Percentiles rank a stretch among this genome's conserved stretches.
These are phyloP conservation scores for Olyra latifolia DNA, from an alignment of 176 grass and related monocot genomes.

Conservation along the genomic window DNA sequence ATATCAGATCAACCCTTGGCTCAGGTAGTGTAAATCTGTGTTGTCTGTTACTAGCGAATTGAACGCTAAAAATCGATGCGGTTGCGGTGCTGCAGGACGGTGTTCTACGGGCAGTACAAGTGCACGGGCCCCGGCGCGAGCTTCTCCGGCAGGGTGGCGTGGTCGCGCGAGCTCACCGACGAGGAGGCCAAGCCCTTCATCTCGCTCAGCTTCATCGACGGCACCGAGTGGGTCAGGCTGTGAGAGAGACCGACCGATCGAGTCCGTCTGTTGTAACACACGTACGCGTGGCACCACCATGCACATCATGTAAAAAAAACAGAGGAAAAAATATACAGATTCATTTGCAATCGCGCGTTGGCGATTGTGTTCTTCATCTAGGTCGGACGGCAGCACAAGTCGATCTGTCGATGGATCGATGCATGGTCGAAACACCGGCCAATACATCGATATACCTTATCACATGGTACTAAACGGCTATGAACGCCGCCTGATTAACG, in stretches of 20 bases:
- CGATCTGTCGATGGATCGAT: no score
- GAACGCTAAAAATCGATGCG: no score
- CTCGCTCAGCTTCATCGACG: conserved; percentile 78
- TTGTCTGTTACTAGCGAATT: no score
- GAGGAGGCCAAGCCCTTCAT: conserved; percentile 87
- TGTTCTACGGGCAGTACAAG: conserved; percentile 98
- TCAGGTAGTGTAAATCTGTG: no score
- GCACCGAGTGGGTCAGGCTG: conserved; percentile 67
- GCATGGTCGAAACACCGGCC: background rate
- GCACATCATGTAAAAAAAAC: conserved; percentile 8
- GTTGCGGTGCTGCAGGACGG: conserved; percentile 58
- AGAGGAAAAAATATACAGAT: conserved; percentile 18
- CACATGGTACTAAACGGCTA: no score
- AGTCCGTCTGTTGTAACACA: background rate
- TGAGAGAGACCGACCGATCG: background rate
- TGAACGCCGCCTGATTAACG: background rate
- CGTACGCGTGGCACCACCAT: background rate
- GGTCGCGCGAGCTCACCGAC: conserved; percentile 88
- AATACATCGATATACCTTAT: background rate
- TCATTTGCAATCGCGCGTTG: background rate
- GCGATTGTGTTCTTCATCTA: background rate
- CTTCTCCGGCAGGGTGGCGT: conserved; percentile 63
- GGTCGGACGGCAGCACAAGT: background rate
- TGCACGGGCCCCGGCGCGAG: conserved; percentile 70
- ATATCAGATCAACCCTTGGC: no score